Percentiles rank a stretch among this genome's conserved stretches.
These are phyloP conservation scores for Capronia coronata DNA, from an alignment of 2,329 filamentous ascomycete genomes.

Conservation along the genomic window DNA sequence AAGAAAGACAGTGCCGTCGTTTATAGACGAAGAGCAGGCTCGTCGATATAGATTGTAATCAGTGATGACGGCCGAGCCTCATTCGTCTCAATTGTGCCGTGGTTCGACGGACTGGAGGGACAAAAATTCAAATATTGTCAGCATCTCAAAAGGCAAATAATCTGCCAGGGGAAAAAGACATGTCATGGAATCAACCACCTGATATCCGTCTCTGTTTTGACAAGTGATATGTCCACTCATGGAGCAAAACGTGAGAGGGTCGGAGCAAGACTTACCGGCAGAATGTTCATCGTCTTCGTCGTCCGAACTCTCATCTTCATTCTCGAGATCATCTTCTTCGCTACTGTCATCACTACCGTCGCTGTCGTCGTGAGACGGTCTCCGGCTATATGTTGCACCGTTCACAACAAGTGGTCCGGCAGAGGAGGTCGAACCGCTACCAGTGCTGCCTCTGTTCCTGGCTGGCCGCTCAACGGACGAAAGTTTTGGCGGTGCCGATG, in stretches of 20 bases:
- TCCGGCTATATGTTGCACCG: slow-evolving; percentile 13
- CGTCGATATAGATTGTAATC: background rate
- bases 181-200: too few species aligned
- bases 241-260: too few species aligned
- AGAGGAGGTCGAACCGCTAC: slow-evolving; percentile 8
- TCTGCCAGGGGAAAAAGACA: too few species aligned
- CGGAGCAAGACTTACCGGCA: too few species aligned
- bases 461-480: background rate
- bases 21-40: too few species aligned
- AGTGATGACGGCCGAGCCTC: background rate
- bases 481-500: background rate
- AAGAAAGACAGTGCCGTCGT: too few species aligned
- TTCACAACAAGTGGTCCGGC: slow-evolving; percentile 24
- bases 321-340: slow-evolving; percentile 3
- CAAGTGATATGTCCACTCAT: too few species aligned
- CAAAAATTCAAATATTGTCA: too few species aligned
- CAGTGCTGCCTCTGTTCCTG: slow-evolving; percentile 1
- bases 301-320: slow-evolving; percentile 7
- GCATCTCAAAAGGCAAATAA: too few species aligned
- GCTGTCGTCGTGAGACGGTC: background rate
- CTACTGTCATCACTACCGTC: slow-evolving; percentile 20
- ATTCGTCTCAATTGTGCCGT: background rate
- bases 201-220: too few species aligned
- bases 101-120: too few species aligned
- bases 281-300: slow-evolving; percentile 1